These are phyloP conservation scores for Saccharomyces eubayanus DNA, from an alignment of 805 yeast genomes.

Conservation along the genomic window DNA sequence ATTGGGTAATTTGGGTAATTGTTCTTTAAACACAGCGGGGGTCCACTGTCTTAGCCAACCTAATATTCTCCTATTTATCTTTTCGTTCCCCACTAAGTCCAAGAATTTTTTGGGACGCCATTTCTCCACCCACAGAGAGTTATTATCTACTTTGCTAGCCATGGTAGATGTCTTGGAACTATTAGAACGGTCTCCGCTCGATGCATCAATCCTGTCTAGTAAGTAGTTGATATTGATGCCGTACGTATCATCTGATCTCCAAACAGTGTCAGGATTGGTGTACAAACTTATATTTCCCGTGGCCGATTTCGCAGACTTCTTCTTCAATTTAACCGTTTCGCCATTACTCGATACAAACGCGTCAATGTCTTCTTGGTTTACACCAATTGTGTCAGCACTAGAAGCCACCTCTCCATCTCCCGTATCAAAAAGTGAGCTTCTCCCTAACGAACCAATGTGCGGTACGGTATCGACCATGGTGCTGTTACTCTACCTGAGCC, in stretches of 20 bases:
- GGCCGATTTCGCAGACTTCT: not conserved
- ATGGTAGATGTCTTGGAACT: not conserved
- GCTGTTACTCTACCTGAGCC: not conserved
- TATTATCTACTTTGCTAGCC: not conserved
- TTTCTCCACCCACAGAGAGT: slow-evolving; percentile 48
- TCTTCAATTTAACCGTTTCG: slow-evolving; percentile 6
- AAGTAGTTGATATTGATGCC: slow-evolving; percentile 35
- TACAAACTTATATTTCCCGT: not conserved
- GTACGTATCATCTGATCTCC: slow-evolving; percentile 29
- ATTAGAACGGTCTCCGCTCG: slow-evolving; percentile 3
- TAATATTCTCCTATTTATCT: slow-evolving; percentile 48
- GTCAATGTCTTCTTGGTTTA: not conserved
- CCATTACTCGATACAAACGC: slow-evolving; percentile 12
- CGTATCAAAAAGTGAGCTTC: slow-evolving; percentile 8
- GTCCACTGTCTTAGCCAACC: slow-evolving; percentile 67
- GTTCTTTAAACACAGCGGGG: slow-evolving; percentile 44
- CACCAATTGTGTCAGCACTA: not conserved
- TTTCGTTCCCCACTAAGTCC: slow-evolving; percentile 64
- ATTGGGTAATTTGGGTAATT: slow-evolving; percentile 22
- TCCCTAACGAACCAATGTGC: slow-evolving; percentile 4
- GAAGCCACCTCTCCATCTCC: not conserved
- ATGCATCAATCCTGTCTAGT: slow-evolving; percentile 27
- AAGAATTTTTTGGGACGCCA: slow-evolving; percentile 58
- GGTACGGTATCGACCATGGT: slow-evolving; percentile 3
- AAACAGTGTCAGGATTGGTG: slow-evolving; percentile 1